Evolutionary conservation across 345 rosid species (phyloP), one percentile per base, ranked within the genome.

Genomic region (Reutealis trisperma): DNA sequence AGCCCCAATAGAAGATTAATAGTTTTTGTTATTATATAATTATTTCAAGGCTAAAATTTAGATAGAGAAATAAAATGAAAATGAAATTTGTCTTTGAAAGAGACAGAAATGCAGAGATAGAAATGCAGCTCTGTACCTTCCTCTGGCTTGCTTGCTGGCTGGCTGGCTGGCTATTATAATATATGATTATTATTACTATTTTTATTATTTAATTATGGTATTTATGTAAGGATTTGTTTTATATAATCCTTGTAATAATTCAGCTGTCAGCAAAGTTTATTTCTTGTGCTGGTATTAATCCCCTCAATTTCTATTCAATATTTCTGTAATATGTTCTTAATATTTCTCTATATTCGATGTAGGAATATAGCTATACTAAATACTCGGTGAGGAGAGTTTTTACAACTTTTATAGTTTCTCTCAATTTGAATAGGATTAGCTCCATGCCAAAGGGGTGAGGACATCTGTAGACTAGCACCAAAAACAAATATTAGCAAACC

Each of bases 231-330:
- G 75, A 67, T 77, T 68, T 58, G 21, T 8, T 77, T 71, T 44
- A 37, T 73, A 32, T 42, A 67, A 49, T 68, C 69, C 75, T 34
- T 76, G 68, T 70, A 79, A 73, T 73, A 74, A 71, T 73, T 65
- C 44, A 37, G 49, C 15, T 51, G 67, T 62, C 59, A 68, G 58
- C 65, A 75, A 42, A 70, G 10, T 68, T 21, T 27, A 16, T 37
- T 54, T 41, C 19, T 42, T 57, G 27, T 41, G 18, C 34, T 19
- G 55, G 55, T 24, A 67, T 57, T 1, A 9, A 5, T 22, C 11
- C 37, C 6, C 10, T 24, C 25, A 37, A 37, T 18, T 2, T 5
- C 3, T 2, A 7, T 19, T 14, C 6, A 9, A 25, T 13, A 4
- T 44, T 25, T 70, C 14, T 37, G 41, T 37, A 37, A 37, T 37